phyloP scores from a whole-genome alignment of 257 asterid genomes.

The Solanum boliviense region DNA sequence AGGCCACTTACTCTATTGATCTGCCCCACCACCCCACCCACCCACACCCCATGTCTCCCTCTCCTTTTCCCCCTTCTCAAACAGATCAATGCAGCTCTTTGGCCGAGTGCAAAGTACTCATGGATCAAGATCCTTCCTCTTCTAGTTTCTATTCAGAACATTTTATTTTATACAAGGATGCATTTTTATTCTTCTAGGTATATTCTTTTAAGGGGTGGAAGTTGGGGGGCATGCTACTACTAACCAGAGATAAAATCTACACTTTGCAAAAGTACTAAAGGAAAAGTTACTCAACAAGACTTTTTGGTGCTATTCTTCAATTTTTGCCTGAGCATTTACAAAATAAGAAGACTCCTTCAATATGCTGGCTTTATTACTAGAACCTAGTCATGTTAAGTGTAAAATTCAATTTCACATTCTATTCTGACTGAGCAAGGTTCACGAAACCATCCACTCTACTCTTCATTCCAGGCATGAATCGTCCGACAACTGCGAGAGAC shows the following conservation, averaged over 20 bases:
- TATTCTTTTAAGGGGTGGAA: background rate
- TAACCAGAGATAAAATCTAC: background rate
- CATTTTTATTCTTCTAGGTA: background rate
- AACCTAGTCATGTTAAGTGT: background rate
- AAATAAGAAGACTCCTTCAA: background rate
- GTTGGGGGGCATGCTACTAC: background rate
- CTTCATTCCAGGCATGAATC: background rate
- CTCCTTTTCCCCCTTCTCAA: background rate
- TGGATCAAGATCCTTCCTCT: background rate
- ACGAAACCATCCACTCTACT: background rate
- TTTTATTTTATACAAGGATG: background rate
- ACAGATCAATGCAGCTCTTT: background rate
- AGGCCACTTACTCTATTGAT: background rate
- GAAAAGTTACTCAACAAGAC: background rate
- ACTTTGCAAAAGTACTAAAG: background rate
- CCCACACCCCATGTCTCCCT: background rate
- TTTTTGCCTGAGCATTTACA: background rate
- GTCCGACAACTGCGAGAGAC: background rate
- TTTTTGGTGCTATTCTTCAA: background rate
- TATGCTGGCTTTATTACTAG: background rate
- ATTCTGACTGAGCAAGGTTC: background rate
- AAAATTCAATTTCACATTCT: background rate
- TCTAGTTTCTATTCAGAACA: background rate
- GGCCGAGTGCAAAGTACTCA: background rate
- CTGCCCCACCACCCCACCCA: rapidly evolving